phyloP scores from a whole-genome alignment of 306 rosid species.

The Inga leiocalycina region DNA sequence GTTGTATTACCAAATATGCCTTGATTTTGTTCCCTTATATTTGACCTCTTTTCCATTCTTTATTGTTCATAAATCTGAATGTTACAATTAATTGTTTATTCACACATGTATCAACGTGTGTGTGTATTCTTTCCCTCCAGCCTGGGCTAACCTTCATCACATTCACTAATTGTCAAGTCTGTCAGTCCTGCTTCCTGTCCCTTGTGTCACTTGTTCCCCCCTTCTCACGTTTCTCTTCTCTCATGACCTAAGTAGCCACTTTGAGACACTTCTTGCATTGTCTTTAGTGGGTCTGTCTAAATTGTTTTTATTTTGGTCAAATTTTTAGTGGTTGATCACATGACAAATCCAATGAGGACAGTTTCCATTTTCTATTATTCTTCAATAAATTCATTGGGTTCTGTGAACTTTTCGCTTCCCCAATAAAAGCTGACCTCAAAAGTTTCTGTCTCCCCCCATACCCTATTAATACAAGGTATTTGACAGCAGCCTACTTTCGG shows the following conservation, averaged over 20 bases:
- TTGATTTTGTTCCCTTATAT: slow-evolving; percentile 23
- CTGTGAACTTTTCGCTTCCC: slow-evolving; percentile 58
- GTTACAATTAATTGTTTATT: slow-evolving; percentile 16
- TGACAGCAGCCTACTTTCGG: slow-evolving; percentile 30
- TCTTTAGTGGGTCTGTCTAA: slow-evolving; percentile 13
- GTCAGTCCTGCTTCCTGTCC: slow-evolving; percentile 20
- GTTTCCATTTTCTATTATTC: slow-evolving; percentile 38
- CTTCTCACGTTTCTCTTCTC: slow-evolving; percentile 32
- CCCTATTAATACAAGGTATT: slow-evolving; percentile 33
- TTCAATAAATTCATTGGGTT: slow-evolving; percentile 47
- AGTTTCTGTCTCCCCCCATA: slow-evolving; percentile 30
- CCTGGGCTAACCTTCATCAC: slow-evolving; percentile 48
- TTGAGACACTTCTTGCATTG: slow-evolving; percentile 35
- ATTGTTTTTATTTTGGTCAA: slow-evolving; percentile 33
- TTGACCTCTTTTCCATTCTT: slow-evolving; percentile 31
- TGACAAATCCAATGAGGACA: slow-evolving; percentile 47
- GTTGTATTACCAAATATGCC: slow-evolving; percentile 46
- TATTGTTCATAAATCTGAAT: slow-evolving; percentile 18
- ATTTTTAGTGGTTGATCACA: slow-evolving; percentile 50
- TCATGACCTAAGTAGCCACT: slow-evolving; percentile 32
- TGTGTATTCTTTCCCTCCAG: slow-evolving; percentile 39
- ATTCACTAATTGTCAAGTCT: slow-evolving; percentile 41
- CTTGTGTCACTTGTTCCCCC: slow-evolving; percentile 29
- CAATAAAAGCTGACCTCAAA: slow-evolving; percentile 57
- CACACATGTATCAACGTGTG: slow-evolving; percentile 28